Evolutionary conservation across 768 basidiomycete species (phyloP).

Genomic region (Filobasidium floriforme): DNA sequence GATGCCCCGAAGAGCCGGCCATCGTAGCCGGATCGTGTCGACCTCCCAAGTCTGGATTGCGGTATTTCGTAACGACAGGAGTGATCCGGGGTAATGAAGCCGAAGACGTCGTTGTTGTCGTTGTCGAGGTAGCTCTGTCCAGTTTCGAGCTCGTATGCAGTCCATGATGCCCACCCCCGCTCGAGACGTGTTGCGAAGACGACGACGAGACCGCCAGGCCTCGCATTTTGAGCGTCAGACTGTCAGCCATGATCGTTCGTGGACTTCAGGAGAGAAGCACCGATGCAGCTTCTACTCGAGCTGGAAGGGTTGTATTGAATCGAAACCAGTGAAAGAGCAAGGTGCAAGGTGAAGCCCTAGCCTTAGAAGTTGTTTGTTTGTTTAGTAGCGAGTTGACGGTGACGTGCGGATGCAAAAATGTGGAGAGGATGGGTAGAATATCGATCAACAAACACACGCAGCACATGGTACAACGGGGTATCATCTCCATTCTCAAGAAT

Average conservation of each 20-base stretch:
- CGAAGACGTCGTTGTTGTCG: background rate
- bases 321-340: too few relatives aligned
- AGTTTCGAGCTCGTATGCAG: background rate
- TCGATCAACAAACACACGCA: background rate
- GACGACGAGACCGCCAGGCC: conserved; percentile 6
- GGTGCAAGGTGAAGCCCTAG: too few relatives aligned
- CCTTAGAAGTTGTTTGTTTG: too few relatives aligned
- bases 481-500: too few relatives aligned
- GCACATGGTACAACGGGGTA: too few relatives aligned
- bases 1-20: conserved; percentile 23
- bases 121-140: background rate
- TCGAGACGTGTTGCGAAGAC: background rate
- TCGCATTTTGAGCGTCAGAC: conserved; percentile 5
- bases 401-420: background rate
- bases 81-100: conserved; percentile 24
- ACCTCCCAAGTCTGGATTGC: conserved; percentile 35
- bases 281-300: too few relatives aligned
- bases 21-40: conserved; percentile 31
- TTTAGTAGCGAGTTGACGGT: too few relatives aligned
- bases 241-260: background rate
- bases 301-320: background rate
- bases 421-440: background rate
- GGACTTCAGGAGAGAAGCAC: too few relatives aligned
- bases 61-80: conserved; percentile 38
- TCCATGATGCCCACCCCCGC: background rate